Evolutionary conservation across 352 stramenopile genomes (phyloP).

Genomic region (Saprolegnia diclina): DNA sequence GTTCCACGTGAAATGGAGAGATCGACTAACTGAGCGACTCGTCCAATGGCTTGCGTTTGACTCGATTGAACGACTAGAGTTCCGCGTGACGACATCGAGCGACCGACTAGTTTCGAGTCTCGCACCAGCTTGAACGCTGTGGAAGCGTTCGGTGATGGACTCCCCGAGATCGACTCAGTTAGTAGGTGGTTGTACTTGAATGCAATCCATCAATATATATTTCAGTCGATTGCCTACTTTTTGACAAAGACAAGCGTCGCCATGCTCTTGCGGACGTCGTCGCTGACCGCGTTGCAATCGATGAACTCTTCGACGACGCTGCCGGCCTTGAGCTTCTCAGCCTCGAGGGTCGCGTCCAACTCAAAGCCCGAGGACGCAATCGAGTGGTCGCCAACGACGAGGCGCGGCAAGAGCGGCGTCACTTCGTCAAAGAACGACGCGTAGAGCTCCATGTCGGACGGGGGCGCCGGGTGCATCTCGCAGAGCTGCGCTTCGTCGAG

Average conservation of each 20-base stretch:
- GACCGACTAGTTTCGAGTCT: no score
- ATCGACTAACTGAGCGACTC: no score
- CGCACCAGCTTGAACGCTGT: no score
- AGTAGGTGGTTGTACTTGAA: no score
- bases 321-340: background rate
- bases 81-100: no score
- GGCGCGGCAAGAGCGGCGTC: background rate
- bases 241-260: background rate
- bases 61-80: no score
- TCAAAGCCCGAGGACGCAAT: background rate
- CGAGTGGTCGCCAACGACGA: background rate
- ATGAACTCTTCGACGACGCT: conserved; percentile 6
- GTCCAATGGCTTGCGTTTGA: no score
- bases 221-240: background rate
- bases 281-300: background rate
- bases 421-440: conserved; percentile 23
- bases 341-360: background rate
- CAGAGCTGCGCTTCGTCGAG: conserved; percentile 5
- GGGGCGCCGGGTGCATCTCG: background rate
- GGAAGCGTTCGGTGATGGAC: no score
- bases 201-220: no score
- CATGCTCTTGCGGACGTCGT: background rate
- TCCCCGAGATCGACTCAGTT: no score
- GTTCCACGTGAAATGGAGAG: no score
- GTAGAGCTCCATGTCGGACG: conserved; percentile 13